Base-by-base conservation (phyloP, 1,284 basidiomycete genomes). In the Ceratobasidium papillatum region DNA sequence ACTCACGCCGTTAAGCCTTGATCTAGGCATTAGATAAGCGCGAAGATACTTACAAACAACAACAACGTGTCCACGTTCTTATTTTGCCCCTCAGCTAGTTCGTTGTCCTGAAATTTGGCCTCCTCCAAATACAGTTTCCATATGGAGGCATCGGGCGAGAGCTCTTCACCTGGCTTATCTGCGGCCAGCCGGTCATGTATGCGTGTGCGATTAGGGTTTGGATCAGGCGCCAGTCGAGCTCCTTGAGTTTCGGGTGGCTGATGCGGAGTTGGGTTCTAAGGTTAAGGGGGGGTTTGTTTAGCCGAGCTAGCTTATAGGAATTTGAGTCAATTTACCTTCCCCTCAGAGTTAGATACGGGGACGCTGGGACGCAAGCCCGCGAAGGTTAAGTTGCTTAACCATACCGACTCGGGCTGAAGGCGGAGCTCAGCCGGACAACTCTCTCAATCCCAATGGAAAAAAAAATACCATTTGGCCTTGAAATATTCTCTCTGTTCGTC, bases 361-460 rank as follows among this genome's bases (percentile, higher is more conserved):
- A 49, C 22, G 22, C 32, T 34, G 19, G 34, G 32, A 2, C n/a
- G 27, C 7, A 61, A 14, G 9, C 36, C 58, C 4, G 32, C 58
- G 38, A 61, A 61, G 34, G 36, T 61, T 14, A 61, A 38, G 22
- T 61, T 61, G 34, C 58, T 61, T 11, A 61, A 36, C 58, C 58
- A 61, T 17, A 61, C 34, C n/a, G 11, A 14, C 8, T 58, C 54
- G 19, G 54, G 19, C 30, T 43, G 41, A n/a, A n/a, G n/a, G n/a
- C n/a, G n/a, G n/a, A n/a, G n/a, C n/a, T n/a, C n/a, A n/a, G n/a
- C n/a, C n/a, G n/a, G n/a, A n/a, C n/a, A n/a, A n/a, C n/a, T n/a
- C n/a, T n/a, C n/a, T n/a, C n/a, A n/a, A n/a, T n/a, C n/a, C n/a
- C n/a, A n/a, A n/a, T n/a, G n/a, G n/a, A n/a, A n/a, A n/a, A n/a